Evolutionary conservation across 2,329 filamentous ascomycete genomes (phyloP).

Genomic region (Penicillium sp.): DNA sequence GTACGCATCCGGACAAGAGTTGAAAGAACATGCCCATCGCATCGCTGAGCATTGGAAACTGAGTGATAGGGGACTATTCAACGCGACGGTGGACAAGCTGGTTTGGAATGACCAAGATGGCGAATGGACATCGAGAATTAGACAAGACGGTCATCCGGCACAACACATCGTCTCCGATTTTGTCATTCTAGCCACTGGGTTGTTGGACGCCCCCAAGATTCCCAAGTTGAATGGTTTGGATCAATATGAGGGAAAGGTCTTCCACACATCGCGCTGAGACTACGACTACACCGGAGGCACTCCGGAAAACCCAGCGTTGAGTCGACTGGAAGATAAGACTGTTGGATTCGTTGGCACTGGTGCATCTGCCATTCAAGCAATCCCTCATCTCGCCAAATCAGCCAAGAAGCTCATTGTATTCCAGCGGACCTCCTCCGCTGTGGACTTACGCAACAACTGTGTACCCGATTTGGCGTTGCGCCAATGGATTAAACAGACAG

Average conservation of each 20-base stretch:
- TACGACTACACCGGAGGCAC: constrained; percentile 41
- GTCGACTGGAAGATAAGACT: constrained; percentile 43
- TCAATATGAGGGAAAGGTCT: constrained; percentile 22
- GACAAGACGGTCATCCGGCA: constrained; percentile 23
- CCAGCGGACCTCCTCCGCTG: constrained; percentile 44
- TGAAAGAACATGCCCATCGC: constrained; percentile 49
- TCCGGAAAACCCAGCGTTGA: constrained; percentile 41
- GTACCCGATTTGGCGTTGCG: constrained; percentile 16
- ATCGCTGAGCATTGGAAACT: constrained; percentile 51
- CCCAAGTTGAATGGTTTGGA: constrained; percentile 23
- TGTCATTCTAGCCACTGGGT: constrained; percentile 37
- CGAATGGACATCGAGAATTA: constrained; percentile 33
- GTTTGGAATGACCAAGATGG: constrained; percentile 50
- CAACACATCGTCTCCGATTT: constrained; percentile 37
- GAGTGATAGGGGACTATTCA: constrained; percentile 48
- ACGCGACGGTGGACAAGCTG: constrained; percentile 45
- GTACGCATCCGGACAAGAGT: constrained; percentile 48
- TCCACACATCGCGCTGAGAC: constrained; percentile 31
- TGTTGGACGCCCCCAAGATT: constrained; percentile 21
- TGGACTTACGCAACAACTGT: constrained; percentile 35
- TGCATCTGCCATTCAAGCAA: constrained; percentile 44
- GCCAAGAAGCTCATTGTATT: constrained; percentile 39
- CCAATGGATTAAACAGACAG: neutral
- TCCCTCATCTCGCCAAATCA: constrained; percentile 43
- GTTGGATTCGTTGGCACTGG: constrained; percentile 50